Conservation (phyloP, 768 basidiomycete genomes). For the Gloeophyllum trabeum region DNA sequence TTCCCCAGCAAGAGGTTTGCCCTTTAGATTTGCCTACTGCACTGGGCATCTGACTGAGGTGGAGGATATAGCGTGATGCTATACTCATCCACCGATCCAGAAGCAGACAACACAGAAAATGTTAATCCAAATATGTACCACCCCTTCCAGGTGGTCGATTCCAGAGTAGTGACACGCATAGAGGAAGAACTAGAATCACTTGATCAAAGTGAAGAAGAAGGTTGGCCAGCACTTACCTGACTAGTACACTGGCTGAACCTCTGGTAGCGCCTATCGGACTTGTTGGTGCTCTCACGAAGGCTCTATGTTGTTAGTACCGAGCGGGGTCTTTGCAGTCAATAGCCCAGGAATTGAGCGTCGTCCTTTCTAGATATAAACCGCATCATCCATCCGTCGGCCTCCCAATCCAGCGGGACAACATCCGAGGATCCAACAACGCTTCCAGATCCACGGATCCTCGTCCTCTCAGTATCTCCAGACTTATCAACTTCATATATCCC, state of each 20-base stretch:
- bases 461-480: constrained; percentile 90
- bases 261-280: constrained; percentile 51
- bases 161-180: constrained; percentile 50
- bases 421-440: constrained; percentile 20
- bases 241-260: constrained; percentile 6
- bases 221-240: constrained; percentile 18
- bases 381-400: constrained; percentile 24
- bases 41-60: not conserved
- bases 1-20: constrained; percentile 69
- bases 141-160: constrained; percentile 72
- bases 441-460: constrained; percentile 47
- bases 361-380: constrained; percentile 61
- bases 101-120: constrained; percentile 21
- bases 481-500: constrained; percentile 88
- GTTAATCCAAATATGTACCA: constrained; percentile 76
- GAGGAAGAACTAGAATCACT: constrained; percentile 48
- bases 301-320: constrained; percentile 66
- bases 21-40: too few species aligned
- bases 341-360: constrained; percentile 26
- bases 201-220: constrained; percentile 37
- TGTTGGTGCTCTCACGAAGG: constrained; percentile 86
- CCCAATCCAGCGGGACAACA: constrained; percentile 9
- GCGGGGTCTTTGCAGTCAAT: constrained; percentile 11
- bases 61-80: constrained; percentile 50
- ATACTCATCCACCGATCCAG: constrained; percentile 53